A percentile compares a stretch with the other conserved stretches of the same genome.
These are phyloP conservation scores for Chlamydomonas applanata DNA, from an alignment of 139 green algal genomes.

Conservation along the genomic window DNA sequence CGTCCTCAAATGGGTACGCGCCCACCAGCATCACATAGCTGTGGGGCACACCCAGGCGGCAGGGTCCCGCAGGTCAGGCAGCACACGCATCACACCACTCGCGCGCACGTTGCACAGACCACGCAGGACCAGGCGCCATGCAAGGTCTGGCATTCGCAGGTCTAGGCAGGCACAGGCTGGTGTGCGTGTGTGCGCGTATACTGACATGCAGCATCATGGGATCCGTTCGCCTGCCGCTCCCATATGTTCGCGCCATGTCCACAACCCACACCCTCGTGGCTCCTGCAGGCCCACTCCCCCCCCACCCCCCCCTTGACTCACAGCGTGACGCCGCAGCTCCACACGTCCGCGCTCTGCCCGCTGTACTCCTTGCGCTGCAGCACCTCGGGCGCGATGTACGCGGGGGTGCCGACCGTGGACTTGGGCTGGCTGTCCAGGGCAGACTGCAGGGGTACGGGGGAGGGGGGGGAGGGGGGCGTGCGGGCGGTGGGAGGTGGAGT, in stretches of 20 bases:
- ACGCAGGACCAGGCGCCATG: too few relatives aligned
- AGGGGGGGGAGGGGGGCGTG: too few relatives aligned
- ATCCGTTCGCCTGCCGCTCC: background rate
- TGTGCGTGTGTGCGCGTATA: too few relatives aligned
- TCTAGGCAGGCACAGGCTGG: too few relatives aligned
- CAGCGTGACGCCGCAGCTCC: constrained; percentile 96
- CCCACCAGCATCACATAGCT: constrained; percentile 85
- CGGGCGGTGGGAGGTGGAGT: too few relatives aligned
- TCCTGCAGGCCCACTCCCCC: background rate
- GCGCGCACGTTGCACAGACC: too few relatives aligned
- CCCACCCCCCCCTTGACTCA: constrained; percentile 90
- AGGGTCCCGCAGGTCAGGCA: too few relatives aligned
- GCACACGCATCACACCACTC: too few relatives aligned
- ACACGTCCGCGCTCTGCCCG: constrained; percentile 83
- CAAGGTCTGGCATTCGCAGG: too few relatives aligned
- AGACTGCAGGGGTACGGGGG: constrained; percentile 22
- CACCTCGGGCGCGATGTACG: constrained; percentile 97
- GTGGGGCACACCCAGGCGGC: too few relatives aligned
- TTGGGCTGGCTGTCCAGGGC: constrained; percentile 94
- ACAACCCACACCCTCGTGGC: too few relatives aligned
- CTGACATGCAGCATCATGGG: background rate
- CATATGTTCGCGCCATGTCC: too few relatives aligned
- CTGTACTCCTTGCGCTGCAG: constrained; percentile 80
- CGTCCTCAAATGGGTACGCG: constrained; percentile 98
- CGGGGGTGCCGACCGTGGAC: constrained; percentile 98